These are phyloP conservation scores for Elaeagnus macrophylla DNA, from an alignment of 306 rosid genomes.

Conservation along the genomic window DNA sequence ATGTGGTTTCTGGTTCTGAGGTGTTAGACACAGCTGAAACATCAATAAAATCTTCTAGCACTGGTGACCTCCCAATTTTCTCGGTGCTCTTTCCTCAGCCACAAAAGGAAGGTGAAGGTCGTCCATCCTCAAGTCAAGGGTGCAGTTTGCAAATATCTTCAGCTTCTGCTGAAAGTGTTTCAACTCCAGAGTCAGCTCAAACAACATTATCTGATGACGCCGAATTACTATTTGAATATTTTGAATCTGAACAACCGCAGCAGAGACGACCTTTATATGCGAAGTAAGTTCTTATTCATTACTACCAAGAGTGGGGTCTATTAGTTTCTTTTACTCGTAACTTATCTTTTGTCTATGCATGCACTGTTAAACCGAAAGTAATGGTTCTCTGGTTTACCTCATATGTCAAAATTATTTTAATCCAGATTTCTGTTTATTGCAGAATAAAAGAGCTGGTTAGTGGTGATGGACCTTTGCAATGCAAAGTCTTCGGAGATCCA, in stretches of 20 bases:
- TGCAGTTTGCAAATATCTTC: constrained; percentile 24
- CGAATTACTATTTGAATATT: constrained; percentile 76
- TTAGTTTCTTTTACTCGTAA: too few species aligned
- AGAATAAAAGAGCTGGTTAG: constrained; percentile 61
- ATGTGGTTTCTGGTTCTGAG: constrained; percentile 16
- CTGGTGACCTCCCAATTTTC: constrained; percentile 31
- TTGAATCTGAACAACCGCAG: constrained; percentile 73
- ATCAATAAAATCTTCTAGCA: constrained; percentile 27
- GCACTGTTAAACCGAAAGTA: too few species aligned
- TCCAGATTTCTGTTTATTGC: constrained; percentile 24
- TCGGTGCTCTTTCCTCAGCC: constrained; percentile 38
- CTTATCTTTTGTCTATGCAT: too few species aligned
- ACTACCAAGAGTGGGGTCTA: too few species aligned
- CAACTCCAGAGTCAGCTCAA: constrained; percentile 25
- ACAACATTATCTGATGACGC: constrained; percentile 27
- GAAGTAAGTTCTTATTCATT: constrained; percentile 38
- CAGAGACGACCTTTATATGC: constrained; percentile 61
- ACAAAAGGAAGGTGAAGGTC: constrained; percentile 19
- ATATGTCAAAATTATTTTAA: constrained; percentile 11
- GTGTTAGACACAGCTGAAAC: constrained; percentile 21
- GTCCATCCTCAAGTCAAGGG: constrained; percentile 13
- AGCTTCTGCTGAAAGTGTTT: constrained; percentile 16
- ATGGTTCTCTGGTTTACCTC: neutral
- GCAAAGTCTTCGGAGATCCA: constrained; percentile 51
- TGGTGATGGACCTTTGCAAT: constrained; percentile 34